Evolutionary conservation across 2,329 filamentous ascomycete species (phyloP).

Genomic region (Apiospora phragmitis): DNA sequence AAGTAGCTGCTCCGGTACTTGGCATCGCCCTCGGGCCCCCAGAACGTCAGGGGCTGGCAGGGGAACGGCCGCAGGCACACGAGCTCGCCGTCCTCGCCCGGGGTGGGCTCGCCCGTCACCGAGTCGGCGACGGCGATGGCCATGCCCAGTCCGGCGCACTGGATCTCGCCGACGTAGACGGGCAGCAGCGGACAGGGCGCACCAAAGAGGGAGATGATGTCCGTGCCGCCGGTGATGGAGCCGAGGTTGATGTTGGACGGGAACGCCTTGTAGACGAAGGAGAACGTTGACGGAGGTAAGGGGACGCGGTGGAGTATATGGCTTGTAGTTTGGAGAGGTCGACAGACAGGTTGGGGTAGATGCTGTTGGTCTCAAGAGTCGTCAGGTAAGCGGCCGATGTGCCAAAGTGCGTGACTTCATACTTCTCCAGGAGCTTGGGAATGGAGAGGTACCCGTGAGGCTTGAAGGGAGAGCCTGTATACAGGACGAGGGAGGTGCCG

Average conservation of each 20-base stretch:
- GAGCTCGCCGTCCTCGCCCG: slow-evolving; percentile 78
- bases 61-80: slow-evolving; percentile 87
- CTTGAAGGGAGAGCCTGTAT: slow-evolving; percentile 89
- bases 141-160: slow-evolving; percentile 78
- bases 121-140: slow-evolving; percentile 65
- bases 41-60: slow-evolving; percentile 89
- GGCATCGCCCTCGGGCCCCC: slow-evolving; percentile 68
- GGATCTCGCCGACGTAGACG: slow-evolving; percentile 72
- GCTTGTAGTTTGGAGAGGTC: slow-evolving; percentile 70
- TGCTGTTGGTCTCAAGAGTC: slow-evolving; percentile 76
- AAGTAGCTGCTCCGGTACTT: slow-evolving; percentile 89
- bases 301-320: slow-evolving; percentile 93
- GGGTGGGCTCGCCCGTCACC: slow-evolving; percentile 53
- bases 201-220: slow-evolving; percentile 94
- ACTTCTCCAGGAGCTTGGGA: slow-evolving; percentile 76
- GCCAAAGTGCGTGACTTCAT: slow-evolving; percentile 88
- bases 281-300: slow-evolving; percentile 88
- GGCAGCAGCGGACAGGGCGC: slow-evolving; percentile 77
- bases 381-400: slow-evolving; percentile 94
- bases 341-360: slow-evolving; percentile 57
- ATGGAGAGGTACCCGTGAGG: slow-evolving; percentile 79
- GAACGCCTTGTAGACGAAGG: slow-evolving; percentile 84
- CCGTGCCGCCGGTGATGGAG: slow-evolving; percentile 93
- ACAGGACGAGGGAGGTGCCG: slow-evolving; percentile 82
- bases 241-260: slow-evolving; percentile 79